Conservation (phyloP, 371 early-diverging fungal genomes). For the Circinella minor region DNA sequence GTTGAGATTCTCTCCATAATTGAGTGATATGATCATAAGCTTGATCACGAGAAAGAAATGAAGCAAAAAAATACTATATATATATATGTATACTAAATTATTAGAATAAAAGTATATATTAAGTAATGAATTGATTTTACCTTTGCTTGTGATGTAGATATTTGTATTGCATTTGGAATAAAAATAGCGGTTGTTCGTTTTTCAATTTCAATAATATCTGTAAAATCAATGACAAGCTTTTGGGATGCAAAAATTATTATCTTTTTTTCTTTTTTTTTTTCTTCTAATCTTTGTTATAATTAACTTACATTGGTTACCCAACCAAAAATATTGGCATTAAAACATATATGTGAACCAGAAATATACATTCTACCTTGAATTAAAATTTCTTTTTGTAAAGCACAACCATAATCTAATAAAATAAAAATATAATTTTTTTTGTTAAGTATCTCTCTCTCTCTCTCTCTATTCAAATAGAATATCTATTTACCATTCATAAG, state of each 20-base stretch:
- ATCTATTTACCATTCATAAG: conserved; percentile 62
- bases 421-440: background rate
- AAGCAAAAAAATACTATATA: conserved; percentile 74
- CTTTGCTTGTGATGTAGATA: conserved; percentile 72
- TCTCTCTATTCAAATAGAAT: background rate
- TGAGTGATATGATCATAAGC: conserved; percentile 73
- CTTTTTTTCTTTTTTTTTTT: background rate
- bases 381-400: conserved; percentile 91
- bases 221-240: conserved; percentile 80
- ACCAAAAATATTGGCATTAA: conserved; percentile 95
- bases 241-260: background rate
- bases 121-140: conserved; percentile 28
- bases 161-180: conserved; percentile 87
- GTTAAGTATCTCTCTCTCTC: background rate
- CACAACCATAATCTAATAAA: conserved; percentile 82
- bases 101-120: conserved; percentile 11
- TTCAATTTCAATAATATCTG: conserved; percentile 82
- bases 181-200: conserved; percentile 81
- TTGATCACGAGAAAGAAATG: conserved; percentile 80
- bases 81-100: background rate
- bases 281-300: background rate
- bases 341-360: conserved; percentile 88
- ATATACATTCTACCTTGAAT: conserved; percentile 92
- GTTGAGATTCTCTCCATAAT: conserved; percentile 54
- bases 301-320: conserved; percentile 86